phyloP scores from a whole-genome alignment of 2,329 filamentous ascomycete species.

The Cladosporium sp. region DNA sequence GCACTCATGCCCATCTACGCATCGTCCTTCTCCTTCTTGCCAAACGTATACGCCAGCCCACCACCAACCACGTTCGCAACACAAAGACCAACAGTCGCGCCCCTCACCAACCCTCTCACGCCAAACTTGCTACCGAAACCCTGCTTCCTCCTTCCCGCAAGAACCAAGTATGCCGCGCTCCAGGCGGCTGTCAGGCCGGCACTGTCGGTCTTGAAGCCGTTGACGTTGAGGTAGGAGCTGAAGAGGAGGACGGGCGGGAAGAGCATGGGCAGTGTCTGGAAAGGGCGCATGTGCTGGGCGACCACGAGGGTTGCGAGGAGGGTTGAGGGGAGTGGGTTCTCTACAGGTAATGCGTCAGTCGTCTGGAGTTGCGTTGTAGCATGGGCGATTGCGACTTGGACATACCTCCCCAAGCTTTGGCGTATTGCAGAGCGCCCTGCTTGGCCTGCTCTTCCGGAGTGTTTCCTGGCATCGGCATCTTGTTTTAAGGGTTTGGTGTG shows the following conservation, averaged over 20 bases:
- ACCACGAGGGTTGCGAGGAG: conserved; percentile 67
- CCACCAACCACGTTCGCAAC: conserved; percentile 54
- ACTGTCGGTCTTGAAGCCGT: conserved; percentile 62
- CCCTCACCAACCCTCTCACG: conserved; percentile 54
- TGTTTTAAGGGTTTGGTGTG: not conserved
- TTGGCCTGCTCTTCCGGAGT: conserved; percentile 41
- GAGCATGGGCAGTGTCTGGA: conserved; percentile 66
- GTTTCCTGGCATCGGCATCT: conserved; percentile 45
- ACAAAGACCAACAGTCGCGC: conserved; percentile 54
- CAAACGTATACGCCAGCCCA: conserved; percentile 56
- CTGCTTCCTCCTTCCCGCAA: conserved; percentile 61
- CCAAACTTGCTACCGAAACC: conserved; percentile 52
- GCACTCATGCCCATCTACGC: not conserved
- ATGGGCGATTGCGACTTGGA: conserved; percentile 25
- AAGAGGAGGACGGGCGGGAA: conserved; percentile 68
- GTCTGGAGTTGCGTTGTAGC: conserved; percentile 2
- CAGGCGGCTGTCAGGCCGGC: conserved; percentile 66
- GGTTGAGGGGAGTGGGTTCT: conserved; percentile 65
- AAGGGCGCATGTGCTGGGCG: conserved; percentile 67
- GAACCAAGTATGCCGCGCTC: conserved; percentile 64
- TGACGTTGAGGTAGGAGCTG: conserved; percentile 66
- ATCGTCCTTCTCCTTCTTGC: conserved; percentile 46
- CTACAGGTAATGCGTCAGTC: conserved; percentile 43
- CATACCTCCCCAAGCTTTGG: conserved; percentile 56
- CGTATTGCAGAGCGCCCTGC: conserved; percentile 47